These are phyloP conservation scores for Phytopythium kandeliae DNA, from an alignment of 352 stramenopile species.

Conservation along the genomic window DNA sequence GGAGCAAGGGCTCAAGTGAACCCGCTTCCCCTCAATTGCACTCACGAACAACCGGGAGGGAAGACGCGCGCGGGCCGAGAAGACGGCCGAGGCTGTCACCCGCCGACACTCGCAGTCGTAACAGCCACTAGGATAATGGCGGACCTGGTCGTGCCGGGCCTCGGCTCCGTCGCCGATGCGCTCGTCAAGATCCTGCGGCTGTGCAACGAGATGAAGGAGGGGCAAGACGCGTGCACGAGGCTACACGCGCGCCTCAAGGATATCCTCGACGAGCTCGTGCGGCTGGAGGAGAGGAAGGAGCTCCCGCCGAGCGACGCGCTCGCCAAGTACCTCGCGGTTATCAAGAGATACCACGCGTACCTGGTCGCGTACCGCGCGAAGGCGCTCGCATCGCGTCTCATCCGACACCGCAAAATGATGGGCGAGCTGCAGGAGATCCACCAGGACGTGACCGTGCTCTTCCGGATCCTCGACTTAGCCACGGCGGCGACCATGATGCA, in stretches of 20 bases:
- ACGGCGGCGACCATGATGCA: constrained; percentile 7
- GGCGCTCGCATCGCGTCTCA: constrained; percentile 9
- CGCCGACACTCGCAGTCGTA: too few relatives aligned
- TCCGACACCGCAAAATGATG: constrained; percentile 7
- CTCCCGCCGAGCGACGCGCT: neutral
- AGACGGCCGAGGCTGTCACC: too few relatives aligned
- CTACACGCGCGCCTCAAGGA: constrained; percentile 10
- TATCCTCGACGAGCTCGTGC: neutral
- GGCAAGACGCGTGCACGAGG: constrained; percentile 10
- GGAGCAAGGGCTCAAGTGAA: too few relatives aligned
- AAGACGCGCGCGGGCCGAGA: too few relatives aligned
- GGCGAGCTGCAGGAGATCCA: constrained; percentile 10
- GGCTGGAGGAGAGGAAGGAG: neutral
- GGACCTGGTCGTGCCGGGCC: constrained; percentile 23
- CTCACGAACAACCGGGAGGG: too few relatives aligned
- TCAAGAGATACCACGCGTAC: constrained; percentile 2
- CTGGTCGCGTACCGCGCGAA: constrained; percentile 7
- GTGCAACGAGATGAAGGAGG: constrained; percentile 21
- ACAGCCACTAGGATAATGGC: too few relatives aligned
- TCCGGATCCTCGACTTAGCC: constrained; percentile 5
- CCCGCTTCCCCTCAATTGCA: too few relatives aligned
- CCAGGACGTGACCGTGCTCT: constrained; percentile 11
- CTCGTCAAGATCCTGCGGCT: constrained; percentile 19
- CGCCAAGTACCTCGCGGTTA: constrained; percentile 7
- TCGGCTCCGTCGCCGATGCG: constrained; percentile 20